A percentile compares a stretch with the other conserved stretches of the same genome.
Evolutionary conservation across 2,329 filamentous ascomycete genomes (phyloP).

Genomic region (Monosporascus cannonballus): DNA sequence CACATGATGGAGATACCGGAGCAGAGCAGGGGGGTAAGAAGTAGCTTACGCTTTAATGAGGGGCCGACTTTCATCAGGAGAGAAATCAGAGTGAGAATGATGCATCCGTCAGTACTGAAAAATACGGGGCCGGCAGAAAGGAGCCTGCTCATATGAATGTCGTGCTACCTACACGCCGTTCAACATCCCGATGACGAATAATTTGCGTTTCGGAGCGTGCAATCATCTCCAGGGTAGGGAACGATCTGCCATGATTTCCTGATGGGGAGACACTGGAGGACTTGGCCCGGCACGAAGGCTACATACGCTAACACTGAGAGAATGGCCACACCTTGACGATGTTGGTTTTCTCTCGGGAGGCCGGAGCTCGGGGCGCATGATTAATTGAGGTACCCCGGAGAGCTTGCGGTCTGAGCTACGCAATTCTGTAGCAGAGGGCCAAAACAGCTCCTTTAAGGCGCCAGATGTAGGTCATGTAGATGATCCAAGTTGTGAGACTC

Average conservation of each 20-base stretch:
- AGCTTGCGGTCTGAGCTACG: neutral
- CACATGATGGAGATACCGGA: too few species aligned
- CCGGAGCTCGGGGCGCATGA: neutral
- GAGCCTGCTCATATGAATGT: too few species aligned
- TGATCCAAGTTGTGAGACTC: constrained; percentile 1
- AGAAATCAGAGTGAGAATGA: too few species aligned
- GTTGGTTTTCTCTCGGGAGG: neutral
- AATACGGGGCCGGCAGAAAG: too few species aligned
- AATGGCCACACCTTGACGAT: neutral
- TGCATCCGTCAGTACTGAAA: too few species aligned
- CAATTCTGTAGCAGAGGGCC: neutral
- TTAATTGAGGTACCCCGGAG: neutral
- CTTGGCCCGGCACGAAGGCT: neutral
- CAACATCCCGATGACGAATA: too few species aligned
- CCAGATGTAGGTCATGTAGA: constrained; percentile 4
- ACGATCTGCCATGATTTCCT: constrained; percentile 4
- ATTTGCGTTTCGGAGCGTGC: neutral
- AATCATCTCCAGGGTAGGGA: constrained; percentile 5
- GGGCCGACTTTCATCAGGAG: too few species aligned
- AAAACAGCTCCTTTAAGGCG: constrained; percentile 2
- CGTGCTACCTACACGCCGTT: too few species aligned
- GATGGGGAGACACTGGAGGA: constrained; percentile 3
- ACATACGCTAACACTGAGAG: neutral
- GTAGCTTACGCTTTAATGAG: too few species aligned
- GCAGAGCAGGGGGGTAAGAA: too few species aligned